Base-by-base conservation (phyloP, 257 asterid genomes). In the Mitragyna speciosa region DNA sequence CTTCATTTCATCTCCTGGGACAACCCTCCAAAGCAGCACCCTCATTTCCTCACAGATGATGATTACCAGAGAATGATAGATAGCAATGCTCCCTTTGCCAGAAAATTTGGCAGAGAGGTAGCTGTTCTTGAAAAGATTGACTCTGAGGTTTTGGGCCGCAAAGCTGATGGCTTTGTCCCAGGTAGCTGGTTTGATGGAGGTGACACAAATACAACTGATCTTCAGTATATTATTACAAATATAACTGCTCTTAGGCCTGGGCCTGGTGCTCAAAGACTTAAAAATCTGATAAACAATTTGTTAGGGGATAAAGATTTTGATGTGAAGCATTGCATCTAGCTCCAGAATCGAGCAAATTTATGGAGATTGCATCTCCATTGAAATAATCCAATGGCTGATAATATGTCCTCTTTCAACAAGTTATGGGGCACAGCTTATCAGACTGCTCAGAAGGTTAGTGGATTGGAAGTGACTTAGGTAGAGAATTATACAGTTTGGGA, bases 1-100 rank as follows among this genome's bases (percentile, higher is more conserved):
- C 90, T 93, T 77, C 96, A 93, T 78, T 91, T 87, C 85, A 92
- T 92, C 78, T 92, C 96, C 76, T 92, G 97, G 97, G 97, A 92
- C 82, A 89, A 91, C 75, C 97, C 96, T 72, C 97, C 97, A 10
- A 88, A 91, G 82, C 97, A 93, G 86, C 96, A 93, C 79, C 97
- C 97, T 1, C 96, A 89, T 86, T 88, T 86, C 88, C 91, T 93
- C 70, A 78, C 87, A 3, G 63, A 59, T 36, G 49, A 82, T 5
- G 90, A 91, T 77, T 88, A 86, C 73, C 86, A 83, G 81, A 87
- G 76, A 79, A 91, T 93, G 96, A 83, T 89, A 12, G 89, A 85
- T 39, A 91, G 97, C 74, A 90, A 89, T 77, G 88, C 96, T 26
- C 91, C 97, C 8, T 93, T 93, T 72, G 97, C 93, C 80, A 78